phyloP scores from a whole-genome alignment of 441 rosid genomes.

The Pelargonium exstipulatum region DNA sequence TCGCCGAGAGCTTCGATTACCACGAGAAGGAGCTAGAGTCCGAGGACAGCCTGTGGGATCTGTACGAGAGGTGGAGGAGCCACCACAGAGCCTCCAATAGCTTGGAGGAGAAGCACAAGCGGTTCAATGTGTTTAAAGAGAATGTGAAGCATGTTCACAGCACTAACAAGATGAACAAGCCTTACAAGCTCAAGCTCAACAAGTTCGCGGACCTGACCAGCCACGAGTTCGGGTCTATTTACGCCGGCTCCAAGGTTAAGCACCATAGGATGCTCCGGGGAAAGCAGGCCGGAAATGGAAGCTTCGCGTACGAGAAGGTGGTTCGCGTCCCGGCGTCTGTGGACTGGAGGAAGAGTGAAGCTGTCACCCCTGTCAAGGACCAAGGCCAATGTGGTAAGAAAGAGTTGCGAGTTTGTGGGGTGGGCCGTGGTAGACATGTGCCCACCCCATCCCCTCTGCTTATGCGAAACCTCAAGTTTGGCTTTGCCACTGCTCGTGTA shows the following conservation, averaged over 20 bases:
- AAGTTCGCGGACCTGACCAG: constrained; percentile 81
- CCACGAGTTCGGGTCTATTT: constrained; percentile 54
- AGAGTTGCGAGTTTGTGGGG: too few species aligned
- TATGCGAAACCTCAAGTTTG: background rate
- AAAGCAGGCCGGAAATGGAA: constrained; percentile 27
- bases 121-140: constrained; percentile 73
- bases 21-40: constrained; percentile 56
- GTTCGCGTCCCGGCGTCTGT: constrained; percentile 34
- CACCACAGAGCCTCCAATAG: constrained; percentile 64
- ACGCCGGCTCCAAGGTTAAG: constrained; percentile 61
- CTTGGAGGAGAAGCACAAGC: constrained; percentile 48
- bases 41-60: constrained; percentile 53
- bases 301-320: constrained; percentile 54
- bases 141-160: constrained; percentile 72
- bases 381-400: constrained; percentile 73
- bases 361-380: constrained; percentile 63
- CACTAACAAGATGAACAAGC: constrained; percentile 59
- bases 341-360: constrained; percentile 79
- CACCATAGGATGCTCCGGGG: constrained; percentile 62
- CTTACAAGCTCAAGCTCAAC: constrained; percentile 76
- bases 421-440: too few species aligned
- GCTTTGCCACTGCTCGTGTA: too few species aligned
- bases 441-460: background rate
- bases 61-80: constrained; percentile 85
- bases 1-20: constrained; percentile 49